Conservation (phyloP, 371 early-diverging fungal genomes). For the Actinomortierella ambigua region DNA sequence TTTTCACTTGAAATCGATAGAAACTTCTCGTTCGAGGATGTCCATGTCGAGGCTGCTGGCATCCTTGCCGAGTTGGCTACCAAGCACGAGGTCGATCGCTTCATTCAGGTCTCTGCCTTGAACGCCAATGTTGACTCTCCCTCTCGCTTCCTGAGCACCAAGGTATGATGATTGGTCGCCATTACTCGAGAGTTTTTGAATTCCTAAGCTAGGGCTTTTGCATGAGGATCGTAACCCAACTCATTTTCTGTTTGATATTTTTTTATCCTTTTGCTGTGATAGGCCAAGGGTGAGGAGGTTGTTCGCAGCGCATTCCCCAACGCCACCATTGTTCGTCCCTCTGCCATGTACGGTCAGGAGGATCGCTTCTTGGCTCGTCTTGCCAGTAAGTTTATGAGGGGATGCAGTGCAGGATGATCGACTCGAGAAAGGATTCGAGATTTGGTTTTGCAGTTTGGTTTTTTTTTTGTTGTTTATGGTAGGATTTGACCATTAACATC, state of each 20-base stretch:
- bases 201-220: no score
- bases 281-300: constrained; percentile 90
- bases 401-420: no score
- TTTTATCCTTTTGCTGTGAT: neutral
- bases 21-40: constrained; percentile 88
- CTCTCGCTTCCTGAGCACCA: constrained; percentile 82
- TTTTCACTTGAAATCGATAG: constrained; percentile 49
- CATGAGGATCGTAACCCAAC: neutral
- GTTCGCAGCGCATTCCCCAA: constrained; percentile 88
- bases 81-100: constrained; percentile 83
- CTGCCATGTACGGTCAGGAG: constrained; percentile 90
- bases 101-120: constrained; percentile 92
- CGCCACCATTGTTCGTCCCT: constrained; percentile 93
- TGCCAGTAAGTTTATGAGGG: constrained; percentile 61
- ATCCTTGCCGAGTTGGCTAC: constrained; percentile 79
- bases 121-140: constrained; percentile 80
- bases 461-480: neutral
- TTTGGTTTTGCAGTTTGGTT: constrained; percentile 3
- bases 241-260: neutral
- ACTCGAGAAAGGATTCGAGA: no score
- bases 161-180: constrained; percentile 59
- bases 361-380: constrained; percentile 93
- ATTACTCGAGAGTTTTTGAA: no score
- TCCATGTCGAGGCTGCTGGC: constrained; percentile 87
- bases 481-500: neutral